Evolutionary conservation across 2,329 filamentous ascomycete species (phyloP), one percentile per base, ranked within the genome.

Genomic region (Diaporthe australafricana): DNA sequence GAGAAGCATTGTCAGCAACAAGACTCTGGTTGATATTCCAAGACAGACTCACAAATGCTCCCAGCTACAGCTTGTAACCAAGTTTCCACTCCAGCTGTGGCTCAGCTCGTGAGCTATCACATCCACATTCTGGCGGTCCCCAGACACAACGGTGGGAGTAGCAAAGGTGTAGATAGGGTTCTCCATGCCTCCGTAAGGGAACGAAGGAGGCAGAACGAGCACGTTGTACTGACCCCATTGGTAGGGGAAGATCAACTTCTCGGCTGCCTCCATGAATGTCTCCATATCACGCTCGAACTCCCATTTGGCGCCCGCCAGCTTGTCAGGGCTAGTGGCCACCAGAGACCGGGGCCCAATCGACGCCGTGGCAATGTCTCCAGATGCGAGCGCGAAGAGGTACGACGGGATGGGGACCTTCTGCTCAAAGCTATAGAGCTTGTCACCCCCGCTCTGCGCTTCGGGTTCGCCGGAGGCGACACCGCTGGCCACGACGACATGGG

Each of bases 211-310:
- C 40, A 98, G 86, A 5, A 98, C 92, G 27, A 98, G 86, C 12
- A 98, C 94, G 76, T 98, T 98, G 86, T 98, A 98, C 76, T 95
- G 92, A 20, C 94, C 95, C 96, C 96, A 99, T 72, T 90, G 90
- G 81, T 99, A 98, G 0, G 94, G 93, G 77, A 94, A 97, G 57
- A 98, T 90, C 53, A 91, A 82, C 78, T 89, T 89, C 83, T 98
- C 96, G 1, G 95, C 94, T 20, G 93, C 91, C 75, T 95, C 89
- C 81, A 99, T 93, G 80, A 97, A 98, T 77, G 92, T 95, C 81
- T 98, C 95, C 77, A 96, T 97, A 79, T 97, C 95, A 32, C 88
- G 88, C 82, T 98, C 94, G 25, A 99, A 89, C 83, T 99, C 96
- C 92, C 94, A 97, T 80, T 96, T 93, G 77, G 93, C 96, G 45